These are phyloP conservation scores for Carex scoparia DNA, from an alignment of 176 grass and related monocot genomes.

Conservation along the genomic window DNA sequence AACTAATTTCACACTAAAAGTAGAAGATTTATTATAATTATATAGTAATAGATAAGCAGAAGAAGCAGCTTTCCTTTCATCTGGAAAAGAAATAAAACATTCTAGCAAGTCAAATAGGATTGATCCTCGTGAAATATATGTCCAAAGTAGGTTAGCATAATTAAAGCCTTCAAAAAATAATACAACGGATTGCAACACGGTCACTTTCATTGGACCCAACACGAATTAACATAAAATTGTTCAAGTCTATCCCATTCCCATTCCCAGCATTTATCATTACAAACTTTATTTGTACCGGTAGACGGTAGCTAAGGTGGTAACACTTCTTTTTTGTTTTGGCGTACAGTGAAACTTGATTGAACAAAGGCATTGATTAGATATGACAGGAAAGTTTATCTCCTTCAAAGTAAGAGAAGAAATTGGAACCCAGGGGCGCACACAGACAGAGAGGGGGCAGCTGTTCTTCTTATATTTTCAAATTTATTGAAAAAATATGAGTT, in stretches of 20 bases:
- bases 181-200: conserved; percentile 17
- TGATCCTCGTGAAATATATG: conserved; percentile 6
- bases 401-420: neutral
- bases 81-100: neutral
- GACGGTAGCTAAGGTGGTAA: neutral
- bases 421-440: neutral
- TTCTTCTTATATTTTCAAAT: no score
- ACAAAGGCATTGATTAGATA: conserved; percentile 11
- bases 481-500: no score
- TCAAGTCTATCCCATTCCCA: conserved; percentile 1
- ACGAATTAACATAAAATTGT: conserved; percentile 10
- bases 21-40: neutral
- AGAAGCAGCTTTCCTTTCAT: neutral
- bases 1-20: neutral
- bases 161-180: neutral
- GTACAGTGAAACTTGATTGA: conserved; percentile 3
- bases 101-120: conserved; percentile 8
- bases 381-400: neutral
- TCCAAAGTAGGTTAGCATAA: neutral
- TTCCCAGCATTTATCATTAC: neutral
- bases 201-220: conserved; percentile 22
- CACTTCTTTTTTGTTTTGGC: neutral
- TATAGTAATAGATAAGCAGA: neutral
- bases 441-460: no score
- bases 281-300: neutral